Conservation (phyloP, 305 asterid species). For the Fraxinus latifolia region DNA sequence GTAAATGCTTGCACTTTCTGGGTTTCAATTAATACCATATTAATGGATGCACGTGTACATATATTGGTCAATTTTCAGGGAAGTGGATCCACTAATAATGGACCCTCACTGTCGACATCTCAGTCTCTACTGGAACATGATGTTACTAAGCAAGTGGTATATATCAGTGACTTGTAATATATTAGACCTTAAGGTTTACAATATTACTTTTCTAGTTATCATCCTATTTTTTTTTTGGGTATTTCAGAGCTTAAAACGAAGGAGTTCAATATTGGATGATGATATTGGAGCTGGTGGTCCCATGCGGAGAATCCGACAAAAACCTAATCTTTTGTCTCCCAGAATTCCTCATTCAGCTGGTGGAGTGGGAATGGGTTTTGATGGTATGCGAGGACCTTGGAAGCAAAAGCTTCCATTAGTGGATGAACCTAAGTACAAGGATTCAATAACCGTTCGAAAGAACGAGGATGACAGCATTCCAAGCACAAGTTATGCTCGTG, state of each 20-base stretch:
- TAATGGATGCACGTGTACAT: not conserved
- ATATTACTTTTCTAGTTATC: not conserved
- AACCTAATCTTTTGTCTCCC: conserved; percentile 50
- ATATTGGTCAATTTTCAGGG: conserved; percentile 47
- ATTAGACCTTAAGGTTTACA: conserved; percentile 17
- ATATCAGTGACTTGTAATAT: conserved; percentile 6
- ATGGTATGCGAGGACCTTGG: conserved; percentile 20
- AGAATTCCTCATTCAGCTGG: conserved; percentile 30
- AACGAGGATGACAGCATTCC: conserved; percentile 41
- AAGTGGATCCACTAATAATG: conserved; percentile 38
- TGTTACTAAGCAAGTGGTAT: conserved; percentile 49
- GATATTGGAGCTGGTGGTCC: conserved; percentile 75
- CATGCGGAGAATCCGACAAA: conserved; percentile 76
- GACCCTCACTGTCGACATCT: conserved; percentile 38
- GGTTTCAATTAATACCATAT: not conserved
- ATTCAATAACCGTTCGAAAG: conserved; percentile 36
- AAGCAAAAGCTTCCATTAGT: conserved; percentile 39
- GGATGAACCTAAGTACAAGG: conserved; percentile 31
- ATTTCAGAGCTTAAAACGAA: conserved; percentile 67
- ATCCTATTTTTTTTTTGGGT: not conserved
- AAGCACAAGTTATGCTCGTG: conserved; percentile 46
- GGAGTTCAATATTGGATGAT: conserved; percentile 71
- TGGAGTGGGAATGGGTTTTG: conserved; percentile 45
- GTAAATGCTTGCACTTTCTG: not conserved
- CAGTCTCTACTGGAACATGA: conserved; percentile 34